Base-by-base conservation (phyloP, 1,284 basidiomycete genomes). In the Ganoderma resinaceum region DNA sequence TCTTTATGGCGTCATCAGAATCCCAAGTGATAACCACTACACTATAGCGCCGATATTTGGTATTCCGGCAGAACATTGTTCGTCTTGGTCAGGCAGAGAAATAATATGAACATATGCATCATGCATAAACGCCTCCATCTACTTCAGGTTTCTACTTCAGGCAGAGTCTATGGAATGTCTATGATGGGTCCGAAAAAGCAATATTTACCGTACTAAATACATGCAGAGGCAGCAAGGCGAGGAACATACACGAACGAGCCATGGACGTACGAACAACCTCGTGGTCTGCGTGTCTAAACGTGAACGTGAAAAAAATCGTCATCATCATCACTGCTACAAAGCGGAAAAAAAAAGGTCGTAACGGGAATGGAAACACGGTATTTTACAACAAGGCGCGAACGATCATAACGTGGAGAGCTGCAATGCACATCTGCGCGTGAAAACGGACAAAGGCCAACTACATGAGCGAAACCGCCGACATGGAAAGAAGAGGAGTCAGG, bases 21-120 rank as follows among this genome's bases (percentile, higher is more conserved):
- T 68, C 66, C 66, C 66, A 65, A 68, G 66, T 72, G 68, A 70
- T 68, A 70, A 70, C 66, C 68, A 68, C 66, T 70, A 70, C 68
- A 68, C 68, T 70, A 68, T 70, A 68, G 67, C 66, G 67, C 68
- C 68, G 53, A 12, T 26, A 20, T n/a, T 35, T 37, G 9, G n/a
- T n/a, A n/a, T n/a, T n/a, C n/a, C n/a, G n/a, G n/a, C n/a, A n/a
- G n/a, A n/a, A n/a, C n/a, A n/a, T n/a, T n/a, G n/a, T n/a, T n/a
- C n/a, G n/a, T n/a, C n/a, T n/a, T n/a, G n/a, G n/a, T n/a, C n/a
- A n/a, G n/a, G n/a, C n/a, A n/a, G n/a, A 35, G 16, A 38, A 35
- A 35, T 35, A 42, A 42, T 14, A 0, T 42, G 12, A 42, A 42
- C 40, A 0, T 42, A 6, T 42, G 12, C 18, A 14, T 42, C 40